Evolutionary conservation across 2,329 filamentous ascomycete genomes (phyloP), one percentile per base, ranked within the genome.

Genomic region (Trichoderma gracile): DNA sequence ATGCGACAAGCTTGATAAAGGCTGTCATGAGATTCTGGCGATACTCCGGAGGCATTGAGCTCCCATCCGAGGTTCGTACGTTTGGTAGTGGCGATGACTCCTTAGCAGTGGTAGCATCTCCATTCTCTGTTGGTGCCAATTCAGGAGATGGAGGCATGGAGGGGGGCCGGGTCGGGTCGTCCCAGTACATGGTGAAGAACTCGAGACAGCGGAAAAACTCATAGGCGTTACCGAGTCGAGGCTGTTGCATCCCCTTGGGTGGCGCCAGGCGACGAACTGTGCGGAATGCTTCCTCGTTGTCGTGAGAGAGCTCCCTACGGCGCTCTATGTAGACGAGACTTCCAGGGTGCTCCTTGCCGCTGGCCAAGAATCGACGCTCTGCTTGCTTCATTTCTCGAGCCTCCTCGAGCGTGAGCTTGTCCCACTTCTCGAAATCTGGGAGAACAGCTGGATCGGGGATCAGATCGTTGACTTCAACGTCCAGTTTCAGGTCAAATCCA

Each of bases 151-250:
- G 73, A 6, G 75, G 72, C 42, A 76, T 69, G 9, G 71, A 66
- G 3, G 68, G 65, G 6, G 74, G 67, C 33, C 72, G 72, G 7
- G 84, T 85, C 0, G 85, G 84, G 69, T 89, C 86, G 38, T 87
- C 84, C 86, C 86, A 89, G 70, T 81, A 89, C 0, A 78, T 71
- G 2, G 85, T 83, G 70, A 87, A 81, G 27, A 80, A 73, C 69
- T 89, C 86, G 21, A 89, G 78, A 68, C 85, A 84, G 59, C 84
- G 84, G 75, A 84, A 89, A 74, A 89, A 89, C 73, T 89, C 86
- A 69, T 88, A 89, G 5, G 84, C 82, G 68, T 87, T 88, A 15
- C 86, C 86, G 8, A 89, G 75, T 7, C 86, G 82, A 33, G 82
- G 80, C 42, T 82, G 78, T 52, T 79, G 76, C 69, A 82, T 81